A percentile compares a stretch with the other conserved stretches of the same genome.
These are phyloP conservation scores for Lupinus albus DNA, from an alignment of 306 rosid genomes.

Conservation along the genomic window DNA sequence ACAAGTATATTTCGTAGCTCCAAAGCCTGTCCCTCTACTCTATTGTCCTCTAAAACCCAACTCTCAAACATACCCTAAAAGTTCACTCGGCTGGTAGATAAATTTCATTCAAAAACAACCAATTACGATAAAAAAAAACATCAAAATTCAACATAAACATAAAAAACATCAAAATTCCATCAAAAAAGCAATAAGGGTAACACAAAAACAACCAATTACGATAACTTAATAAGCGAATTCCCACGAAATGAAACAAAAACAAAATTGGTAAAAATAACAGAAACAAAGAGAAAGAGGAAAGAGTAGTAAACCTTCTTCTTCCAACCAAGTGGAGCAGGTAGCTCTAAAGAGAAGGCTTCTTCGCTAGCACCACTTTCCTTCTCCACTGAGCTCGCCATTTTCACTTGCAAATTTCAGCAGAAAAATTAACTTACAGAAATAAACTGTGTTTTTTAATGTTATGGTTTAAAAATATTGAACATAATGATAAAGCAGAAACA, in stretches of 20 bases:
- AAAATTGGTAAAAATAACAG: not conserved
- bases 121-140: too few relatives aligned
- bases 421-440: not conserved
- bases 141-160: too few relatives aligned
- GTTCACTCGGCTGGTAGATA: conserved; percentile 5
- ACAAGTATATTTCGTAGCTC: too few relatives aligned
- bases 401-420: conserved; percentile 56
- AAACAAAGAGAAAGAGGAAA: not conserved
- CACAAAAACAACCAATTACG: conserved; percentile 7
- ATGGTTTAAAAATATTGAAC: not conserved
- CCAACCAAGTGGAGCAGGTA: conserved; percentile 98
- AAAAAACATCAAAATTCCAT: conserved; percentile 29
- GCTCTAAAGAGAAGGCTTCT: conserved; percentile 81
- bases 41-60: too few relatives aligned
- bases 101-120: too few relatives aligned
- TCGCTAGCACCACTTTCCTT: conserved; percentile 56
- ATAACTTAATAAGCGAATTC: conserved; percentile 1
- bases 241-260: conserved; percentile 27
- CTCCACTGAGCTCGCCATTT: conserved; percentile 82
- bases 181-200: not conserved
- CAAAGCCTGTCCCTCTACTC: too few relatives aligned
- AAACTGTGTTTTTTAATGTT: not conserved
- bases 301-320: conserved; percentile 66
- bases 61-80: too few relatives aligned
- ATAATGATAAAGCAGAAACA: not conserved